Evolutionary conservation across 768 basidiomycete species (phyloP).

Genomic region (Termitomyces eurrhizus): DNA sequence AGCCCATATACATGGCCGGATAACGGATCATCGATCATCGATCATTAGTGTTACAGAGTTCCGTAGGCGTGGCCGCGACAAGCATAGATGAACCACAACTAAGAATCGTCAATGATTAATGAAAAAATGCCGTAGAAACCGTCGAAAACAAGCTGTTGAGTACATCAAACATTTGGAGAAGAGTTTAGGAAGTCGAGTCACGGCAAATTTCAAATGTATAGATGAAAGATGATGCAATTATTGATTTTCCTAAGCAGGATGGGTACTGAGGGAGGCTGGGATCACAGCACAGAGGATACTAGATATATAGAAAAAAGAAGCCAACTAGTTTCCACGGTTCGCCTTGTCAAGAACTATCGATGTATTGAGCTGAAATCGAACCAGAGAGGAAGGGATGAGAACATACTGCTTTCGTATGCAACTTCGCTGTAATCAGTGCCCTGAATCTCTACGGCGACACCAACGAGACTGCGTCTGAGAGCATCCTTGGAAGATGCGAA

Average conservation of each 20-base stretch:
- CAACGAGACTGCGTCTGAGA: conserved; percentile 67
- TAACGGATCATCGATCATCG: background rate
- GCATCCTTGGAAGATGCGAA: conserved; percentile 86
- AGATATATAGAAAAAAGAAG: conserved; percentile 3
- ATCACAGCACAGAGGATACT: conserved; percentile 7
- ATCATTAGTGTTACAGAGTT: background rate
- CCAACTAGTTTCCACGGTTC: conserved; percentile 21
- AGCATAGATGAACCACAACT: background rate
- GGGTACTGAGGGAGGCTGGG: conserved; percentile 9
- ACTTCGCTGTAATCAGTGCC: conserved; percentile 79
- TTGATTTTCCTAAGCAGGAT: conserved; percentile 2
- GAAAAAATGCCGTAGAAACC: background rate
- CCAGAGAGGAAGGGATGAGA: background rate
- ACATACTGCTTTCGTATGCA: conserved; percentile 63
- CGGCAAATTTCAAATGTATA: background rate
- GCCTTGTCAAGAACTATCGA: conserved; percentile 31
- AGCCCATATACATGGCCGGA: background rate
- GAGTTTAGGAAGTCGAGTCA: background rate
- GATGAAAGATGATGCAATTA: background rate
- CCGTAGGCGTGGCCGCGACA: background rate
- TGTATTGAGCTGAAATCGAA: background rate
- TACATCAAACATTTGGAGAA: background rate
- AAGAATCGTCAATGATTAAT: background rate
- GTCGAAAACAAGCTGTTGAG: background rate
- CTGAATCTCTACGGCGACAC: conserved; percentile 80